Percentiles rank a stretch among this genome's conserved stretches.
Evolutionary conservation across 768 basidiomycete genomes (phyloP).

Genomic region (Boletus rufocinnamomeus): DNA sequence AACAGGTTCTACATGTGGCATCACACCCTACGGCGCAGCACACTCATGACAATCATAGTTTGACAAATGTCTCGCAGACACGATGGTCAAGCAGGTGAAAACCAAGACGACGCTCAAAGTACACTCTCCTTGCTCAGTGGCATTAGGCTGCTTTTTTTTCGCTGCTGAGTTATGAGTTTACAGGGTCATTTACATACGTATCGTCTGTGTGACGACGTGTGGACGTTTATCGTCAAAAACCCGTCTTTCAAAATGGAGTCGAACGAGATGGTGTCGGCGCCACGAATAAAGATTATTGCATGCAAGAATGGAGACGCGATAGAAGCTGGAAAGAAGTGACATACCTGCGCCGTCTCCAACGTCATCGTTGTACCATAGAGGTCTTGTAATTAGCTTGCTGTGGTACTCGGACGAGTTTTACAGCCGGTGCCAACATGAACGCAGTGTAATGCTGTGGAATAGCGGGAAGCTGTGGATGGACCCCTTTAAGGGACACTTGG

Average conservation of each 20-base stretch:
- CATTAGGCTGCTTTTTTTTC: neutral
- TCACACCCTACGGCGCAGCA: neutral
- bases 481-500: neutral
- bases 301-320: constrained; percentile 95
- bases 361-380: constrained; percentile 27
- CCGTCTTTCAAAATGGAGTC: constrained; percentile 95
- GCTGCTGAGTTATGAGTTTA: constrained; percentile 6
- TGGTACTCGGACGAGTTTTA: neutral
- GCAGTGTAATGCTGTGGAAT: constrained; percentile 17
- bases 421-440: neutral
- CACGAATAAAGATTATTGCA: constrained; percentile 95
- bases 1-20: constrained; percentile 67
- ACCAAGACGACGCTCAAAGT: constrained; percentile 93
- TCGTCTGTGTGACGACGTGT: constrained; percentile 92
- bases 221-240: constrained; percentile 97
- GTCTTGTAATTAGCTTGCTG: constrained; percentile 26
- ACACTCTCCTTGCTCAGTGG: constrained; percentile 16
- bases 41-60: constrained; percentile 57
- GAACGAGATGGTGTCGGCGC: constrained; percentile 70
- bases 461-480: constrained; percentile 6
- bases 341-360: constrained; percentile 4
- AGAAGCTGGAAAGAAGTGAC: constrained; percentile 77
- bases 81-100: constrained; percentile 91
- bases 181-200: constrained; percentile 93
- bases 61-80: constrained; percentile 93